Percentiles rank a stretch among this genome's conserved stretches.
Conservation (phyloP, 768 basidiomycete species). For the Sarcodon aspratus region DNA sequence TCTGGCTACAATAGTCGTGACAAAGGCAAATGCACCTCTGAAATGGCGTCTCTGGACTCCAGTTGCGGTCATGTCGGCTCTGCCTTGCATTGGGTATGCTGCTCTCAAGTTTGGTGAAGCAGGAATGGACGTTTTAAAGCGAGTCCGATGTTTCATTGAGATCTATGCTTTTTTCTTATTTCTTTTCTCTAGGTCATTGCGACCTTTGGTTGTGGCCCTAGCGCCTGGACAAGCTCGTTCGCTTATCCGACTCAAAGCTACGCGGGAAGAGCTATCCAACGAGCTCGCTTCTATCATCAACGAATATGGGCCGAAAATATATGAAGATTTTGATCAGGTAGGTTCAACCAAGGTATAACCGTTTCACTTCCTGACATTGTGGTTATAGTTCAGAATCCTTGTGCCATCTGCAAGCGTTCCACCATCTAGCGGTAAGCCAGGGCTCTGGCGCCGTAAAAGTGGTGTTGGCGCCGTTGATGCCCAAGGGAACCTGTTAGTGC, state of each 20-base stretch:
- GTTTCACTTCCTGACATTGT: not conserved
- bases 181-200: slow-evolving; percentile 55
- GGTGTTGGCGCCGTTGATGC: slow-evolving; percentile 76
- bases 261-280: slow-evolving; percentile 66
- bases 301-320: slow-evolving; percentile 80
- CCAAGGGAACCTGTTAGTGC: slow-evolving; percentile 73
- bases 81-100: slow-evolving; percentile 87
- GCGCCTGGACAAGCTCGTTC: slow-evolving; percentile 82
- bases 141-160: slow-evolving; percentile 15
- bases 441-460: slow-evolving; percentile 72
- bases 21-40: slow-evolving; percentile 51
- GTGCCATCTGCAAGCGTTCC: slow-evolving; percentile 79
- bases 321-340: slow-evolving; percentile 80
- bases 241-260: slow-evolving; percentile 63
- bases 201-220: slow-evolving; percentile 79
- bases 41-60: slow-evolving; percentile 68
- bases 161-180: slow-evolving; percentile 1
- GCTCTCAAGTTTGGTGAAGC: slow-evolving; percentile 97
- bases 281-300: slow-evolving; percentile 79
- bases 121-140: slow-evolving; percentile 93
- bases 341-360: slow-evolving; percentile 10
- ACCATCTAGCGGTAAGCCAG: slow-evolving; percentile 63
- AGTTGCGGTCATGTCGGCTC: slow-evolving; percentile 53
- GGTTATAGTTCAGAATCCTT: slow-evolving; percentile 58
- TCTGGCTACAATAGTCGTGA: slow-evolving; percentile 62